Evolutionary conservation across 331 rosid genomes (phyloP), one percentile per base, ranked within the genome.

Genomic region (Quercus lobata): DNA sequence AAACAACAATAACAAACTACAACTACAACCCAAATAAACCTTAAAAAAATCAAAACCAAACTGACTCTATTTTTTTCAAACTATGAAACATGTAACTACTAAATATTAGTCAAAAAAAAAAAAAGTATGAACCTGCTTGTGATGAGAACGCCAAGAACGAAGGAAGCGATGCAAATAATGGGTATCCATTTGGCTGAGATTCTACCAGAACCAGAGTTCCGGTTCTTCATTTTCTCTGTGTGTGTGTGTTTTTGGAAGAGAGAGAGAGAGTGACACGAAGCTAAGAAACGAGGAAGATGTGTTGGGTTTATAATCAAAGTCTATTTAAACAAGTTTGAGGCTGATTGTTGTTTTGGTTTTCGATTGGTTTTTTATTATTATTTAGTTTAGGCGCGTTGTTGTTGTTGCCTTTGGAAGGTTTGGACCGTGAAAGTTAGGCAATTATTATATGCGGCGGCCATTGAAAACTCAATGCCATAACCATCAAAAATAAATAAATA

Each of bases 161-260:
- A 88, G n/a, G 85, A 84, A 21, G 81, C 78, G 25, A 77, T 11
- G 62, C 90, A 88, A 75, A 88, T 78, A 62, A 88, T 60, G 24
- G 92, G 90, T 79, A 88, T 58, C 92, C 92, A 88, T 77, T 57
- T 62, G 0, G 83, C 30, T 1, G 92, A 84, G 80, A 88, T 76
- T 83, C 79, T 86, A 30, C 74, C 21, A 68, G 78, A 57, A 30
- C 74, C 21, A 68, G 79, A 57, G 85, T 74, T 77, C 54, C 90
- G 85, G 60, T 19, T 74, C 81, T 84, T 88, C 90, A 88, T 86
- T 52, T 24, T 76, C 58, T 32, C 41, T 9, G 57, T 29, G 72
- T 54, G 44, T 18, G 29, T 27, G 30, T 27, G 29, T 6, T 34
- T 35, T 35, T 1, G 24, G 18, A 11, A 4, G 30, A 5, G 29